Evolutionary conservation across 2,329 filamentous ascomycete species (phyloP), one percentile per base, ranked within the genome.

Genomic region (Didymella pomorum): DNA sequence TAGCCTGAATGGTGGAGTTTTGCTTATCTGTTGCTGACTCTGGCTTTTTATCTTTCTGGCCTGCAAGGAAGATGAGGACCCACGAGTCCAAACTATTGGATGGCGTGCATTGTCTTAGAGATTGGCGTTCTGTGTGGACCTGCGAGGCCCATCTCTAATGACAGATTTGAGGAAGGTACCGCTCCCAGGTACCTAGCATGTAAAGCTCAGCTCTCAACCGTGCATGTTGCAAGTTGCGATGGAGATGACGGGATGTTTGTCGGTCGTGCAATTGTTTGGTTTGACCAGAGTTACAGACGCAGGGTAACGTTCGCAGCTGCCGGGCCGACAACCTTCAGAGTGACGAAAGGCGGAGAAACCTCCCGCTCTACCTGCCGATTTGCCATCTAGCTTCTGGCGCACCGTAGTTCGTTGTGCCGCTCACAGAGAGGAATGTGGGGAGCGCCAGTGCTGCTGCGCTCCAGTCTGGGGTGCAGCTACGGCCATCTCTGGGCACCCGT

Each of bases 391-490:
- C 53, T n/a, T 33, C 39, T 54, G 47, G 46, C 51, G 52, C 31
- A 46, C 29, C 31, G 20, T 47, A 47, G 37, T 65, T 66, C 56
- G 55, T 56, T 63, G 60, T 68, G 50, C 58, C 55, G 53, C 52
- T 55, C 49, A 62, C 29, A 52, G 37, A 58, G 44, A 62, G 54
- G 53, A 62, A 59, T 63, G 65, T 63, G 68, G 66, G 63, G 64
- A 60, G 41, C 53, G 52, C 48, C 43, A 52, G 39, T 61, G 53
- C 50, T 61, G 55, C 60, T 62, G 60, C 57, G 58, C 59, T 69
- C 59, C 59, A 66, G 59, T 70, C 68, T 57, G 68, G 68, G 66
- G 68, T 70, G 65, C 68, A 68, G 57, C 52, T 52, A 48, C 21
- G 31, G 51, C 31, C 41, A 46, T 31, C 26, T 42, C 46, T 60